These are phyloP conservation scores for Ophiostoma triangulosporum DNA, from an alignment of 2,329 filamentous ascomycete genomes.

Conservation along the genomic window DNA sequence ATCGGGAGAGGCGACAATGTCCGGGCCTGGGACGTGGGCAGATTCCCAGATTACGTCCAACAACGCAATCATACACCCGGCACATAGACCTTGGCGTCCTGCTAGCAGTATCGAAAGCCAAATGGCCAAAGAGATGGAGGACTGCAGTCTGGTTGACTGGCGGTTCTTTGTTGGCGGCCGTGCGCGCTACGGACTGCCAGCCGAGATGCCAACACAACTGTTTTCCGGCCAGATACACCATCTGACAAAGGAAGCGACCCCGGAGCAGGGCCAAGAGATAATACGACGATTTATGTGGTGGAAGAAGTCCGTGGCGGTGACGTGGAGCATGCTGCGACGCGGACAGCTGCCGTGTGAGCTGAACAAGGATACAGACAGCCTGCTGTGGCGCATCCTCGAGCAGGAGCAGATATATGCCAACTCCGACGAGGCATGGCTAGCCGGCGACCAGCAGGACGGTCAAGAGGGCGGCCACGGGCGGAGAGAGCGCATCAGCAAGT, in stretches of 20 bases:
- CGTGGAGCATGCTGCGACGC: constrained; percentile 8
- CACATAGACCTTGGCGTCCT: not conserved
- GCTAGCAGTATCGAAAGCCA: not conserved
- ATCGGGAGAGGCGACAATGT: not conserved
- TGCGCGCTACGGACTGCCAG: not conserved
- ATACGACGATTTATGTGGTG: constrained; percentile 4
- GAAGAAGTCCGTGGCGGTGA: constrained; percentile 10
- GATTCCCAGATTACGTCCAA: not conserved
- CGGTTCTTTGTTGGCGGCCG: not conserved
- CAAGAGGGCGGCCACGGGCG: not conserved
- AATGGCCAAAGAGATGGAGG: not conserved
- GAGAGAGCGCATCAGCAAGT: constrained; percentile 20
- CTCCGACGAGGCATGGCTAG: not conserved
- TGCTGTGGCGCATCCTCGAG: constrained; percentile 4
- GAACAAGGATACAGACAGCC: not conserved
- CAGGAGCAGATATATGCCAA: constrained; percentile 11
- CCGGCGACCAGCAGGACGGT: no score
- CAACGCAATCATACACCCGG: not conserved
- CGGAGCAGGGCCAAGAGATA: not conserved
- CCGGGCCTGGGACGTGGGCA: not conserved
- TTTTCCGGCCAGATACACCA: not conserved
- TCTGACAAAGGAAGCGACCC: not conserved
- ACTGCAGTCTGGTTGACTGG: not conserved
- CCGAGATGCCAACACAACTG: not conserved
- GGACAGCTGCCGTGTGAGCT: constrained; percentile 1